phyloP scores from a whole-genome alignment of 805 yeast genomes.

The Debaryomyces tyrocola region DNA sequence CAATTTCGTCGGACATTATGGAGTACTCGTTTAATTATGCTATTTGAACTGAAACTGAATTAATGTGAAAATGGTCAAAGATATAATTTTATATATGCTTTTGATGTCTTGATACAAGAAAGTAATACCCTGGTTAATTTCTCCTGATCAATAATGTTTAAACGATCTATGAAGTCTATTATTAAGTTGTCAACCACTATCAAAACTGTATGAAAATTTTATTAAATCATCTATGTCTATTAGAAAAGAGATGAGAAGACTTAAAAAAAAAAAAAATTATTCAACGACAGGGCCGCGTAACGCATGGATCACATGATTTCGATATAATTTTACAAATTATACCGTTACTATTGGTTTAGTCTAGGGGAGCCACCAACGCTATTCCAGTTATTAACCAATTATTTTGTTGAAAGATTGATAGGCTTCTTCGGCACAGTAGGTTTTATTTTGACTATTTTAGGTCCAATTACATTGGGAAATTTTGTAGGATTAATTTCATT shows the following conservation, averaged over 20 bases:
- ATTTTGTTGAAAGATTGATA: conserved; percentile 17
- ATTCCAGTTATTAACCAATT: neutral
- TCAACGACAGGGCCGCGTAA: neutral
- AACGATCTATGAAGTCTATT: neutral
- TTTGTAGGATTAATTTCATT: conserved; percentile 36
- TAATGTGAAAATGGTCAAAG: neutral
- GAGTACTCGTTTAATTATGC: neutral
- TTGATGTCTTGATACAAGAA: too few relatives aligned
- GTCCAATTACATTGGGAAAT: conserved; percentile 38
- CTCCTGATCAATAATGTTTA: neutral
- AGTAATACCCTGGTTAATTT: too few relatives aligned
- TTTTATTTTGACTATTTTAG: conserved; percentile 44
- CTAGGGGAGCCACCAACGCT: too few relatives aligned
- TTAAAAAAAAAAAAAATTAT: neutral
- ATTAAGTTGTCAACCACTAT: neutral
- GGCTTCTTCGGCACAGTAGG: conserved; percentile 61
- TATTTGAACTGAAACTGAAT: neutral
- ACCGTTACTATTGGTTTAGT: too few relatives aligned
- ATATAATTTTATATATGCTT: too few relatives aligned
- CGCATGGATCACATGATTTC: neutral
- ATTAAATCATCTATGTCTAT: neutral
- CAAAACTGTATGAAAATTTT: neutral
- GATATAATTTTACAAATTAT: neutral
- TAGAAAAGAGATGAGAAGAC: conserved; percentile 5
- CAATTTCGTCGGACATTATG: conserved; percentile 70